Evolutionary conservation across 352 stramenopile species (phyloP).

Genomic region (Phytopythium aichiense): DNA sequence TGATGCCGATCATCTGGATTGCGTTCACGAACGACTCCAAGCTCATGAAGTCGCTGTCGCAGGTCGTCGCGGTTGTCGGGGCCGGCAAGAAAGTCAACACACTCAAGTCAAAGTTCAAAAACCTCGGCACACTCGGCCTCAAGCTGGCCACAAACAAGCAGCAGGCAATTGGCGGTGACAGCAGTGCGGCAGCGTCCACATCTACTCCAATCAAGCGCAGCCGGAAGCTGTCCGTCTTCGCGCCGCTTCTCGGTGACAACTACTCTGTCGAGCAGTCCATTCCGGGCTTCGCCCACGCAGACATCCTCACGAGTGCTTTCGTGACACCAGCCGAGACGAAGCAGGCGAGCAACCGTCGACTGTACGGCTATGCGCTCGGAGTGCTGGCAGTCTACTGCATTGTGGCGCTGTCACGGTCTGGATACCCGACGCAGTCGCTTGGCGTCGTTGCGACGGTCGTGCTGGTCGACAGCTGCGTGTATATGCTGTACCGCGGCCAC

Average conservation of each 20-base stretch:
- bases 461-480: slow-evolving; percentile 70
- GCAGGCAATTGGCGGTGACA: slow-evolving; percentile 8
- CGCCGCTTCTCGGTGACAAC: slow-evolving; percentile 67
- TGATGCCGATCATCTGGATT: slow-evolving; percentile 90
- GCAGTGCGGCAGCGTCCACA: background rate
- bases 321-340: slow-evolving; percentile 54
- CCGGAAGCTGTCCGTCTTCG: slow-evolving; percentile 70
- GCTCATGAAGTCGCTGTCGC: slow-evolving; percentile 75
- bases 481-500: slow-evolving; percentile 63
- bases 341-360: slow-evolving; percentile 41
- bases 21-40: slow-evolving; percentile 88
- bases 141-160: slow-evolving; percentile 62
- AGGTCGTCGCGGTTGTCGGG: slow-evolving; percentile 71
- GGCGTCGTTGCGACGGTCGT: slow-evolving; percentile 66
- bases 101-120: slow-evolving; percentile 82
- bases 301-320: slow-evolving; percentile 80
- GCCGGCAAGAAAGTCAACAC: slow-evolving; percentile 74
- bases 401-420: slow-evolving; percentile 45
- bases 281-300: slow-evolving; percentile 61
- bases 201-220: background rate
- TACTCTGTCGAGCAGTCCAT: slow-evolving; percentile 78
- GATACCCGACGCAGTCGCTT: slow-evolving; percentile 55
- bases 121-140: slow-evolving; percentile 67
- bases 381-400: slow-evolving; percentile 59
- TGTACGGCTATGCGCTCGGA: slow-evolving; percentile 39